Evolutionary conservation across 2,329 filamentous ascomycete genomes (phyloP).

Genomic region (Plectosphaerella cucumerina): DNA sequence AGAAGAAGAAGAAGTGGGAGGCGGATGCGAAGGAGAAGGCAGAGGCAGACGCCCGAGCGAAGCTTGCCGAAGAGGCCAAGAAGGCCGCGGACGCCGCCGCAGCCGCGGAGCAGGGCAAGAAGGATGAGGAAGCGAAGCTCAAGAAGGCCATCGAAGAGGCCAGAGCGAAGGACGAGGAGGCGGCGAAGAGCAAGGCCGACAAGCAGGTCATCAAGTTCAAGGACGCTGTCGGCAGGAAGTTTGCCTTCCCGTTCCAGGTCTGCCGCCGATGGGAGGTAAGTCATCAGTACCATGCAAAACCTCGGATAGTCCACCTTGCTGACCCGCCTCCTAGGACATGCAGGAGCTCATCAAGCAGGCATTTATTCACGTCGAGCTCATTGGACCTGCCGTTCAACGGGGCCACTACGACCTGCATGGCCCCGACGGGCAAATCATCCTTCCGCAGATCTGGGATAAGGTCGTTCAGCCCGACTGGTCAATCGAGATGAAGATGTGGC

Average conservation of each 20-base stretch:
- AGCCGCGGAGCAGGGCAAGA: conserved; percentile 40
- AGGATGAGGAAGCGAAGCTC: conserved; percentile 46
- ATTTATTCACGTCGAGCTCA: conserved; percentile 72
- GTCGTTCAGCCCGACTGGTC: conserved; percentile 75
- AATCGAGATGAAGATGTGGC: conserved; percentile 66
- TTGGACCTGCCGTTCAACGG: conserved; percentile 71
- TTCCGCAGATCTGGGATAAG: conserved; percentile 77
- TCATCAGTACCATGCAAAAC: conserved; percentile 15
- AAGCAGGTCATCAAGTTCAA: conserved; percentile 84
- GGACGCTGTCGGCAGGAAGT: conserved; percentile 86
- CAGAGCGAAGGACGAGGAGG: conserved; percentile 43
- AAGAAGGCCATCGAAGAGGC: conserved; percentile 54
- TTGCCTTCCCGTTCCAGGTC: conserved; percentile 83
- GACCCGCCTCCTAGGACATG: conserved; percentile 61
- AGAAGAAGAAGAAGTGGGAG: conserved; percentile 16
- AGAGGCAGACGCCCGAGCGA: conserved; percentile 33
- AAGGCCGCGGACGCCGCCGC: conserved; percentile 28
- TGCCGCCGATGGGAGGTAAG: conserved; percentile 80
- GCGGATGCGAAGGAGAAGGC: conserved; percentile 29
- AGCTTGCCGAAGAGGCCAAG: conserved; percentile 34
- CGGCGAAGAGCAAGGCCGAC: conserved; percentile 42
- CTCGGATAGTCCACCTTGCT: conserved; percentile 11
- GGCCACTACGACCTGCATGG: conserved; percentile 79
- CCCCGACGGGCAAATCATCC: conserved; percentile 76
- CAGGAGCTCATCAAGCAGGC: conserved; percentile 82